A percentile compares a stretch with the other conserved stretches of the same genome.
These are phyloP conservation scores for Cetraspora pellucida DNA, from an alignment of 192 early-diverging fungal species.

Conservation along the genomic window DNA sequence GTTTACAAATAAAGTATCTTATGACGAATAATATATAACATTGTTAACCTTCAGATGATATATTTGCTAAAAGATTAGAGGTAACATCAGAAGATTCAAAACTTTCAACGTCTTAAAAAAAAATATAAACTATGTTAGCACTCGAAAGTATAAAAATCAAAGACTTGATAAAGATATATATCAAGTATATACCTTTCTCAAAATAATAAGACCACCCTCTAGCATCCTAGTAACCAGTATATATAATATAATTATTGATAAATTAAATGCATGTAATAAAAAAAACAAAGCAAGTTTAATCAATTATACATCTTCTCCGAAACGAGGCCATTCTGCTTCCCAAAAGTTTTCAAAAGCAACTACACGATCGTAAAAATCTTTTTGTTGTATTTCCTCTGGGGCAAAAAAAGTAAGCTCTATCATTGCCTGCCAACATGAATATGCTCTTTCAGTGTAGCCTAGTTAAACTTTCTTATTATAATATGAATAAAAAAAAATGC, in stretches of 20 bases:
- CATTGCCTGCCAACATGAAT: conserved; percentile 51
- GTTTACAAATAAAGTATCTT: background rate
- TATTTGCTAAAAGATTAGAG: too few relatives aligned
- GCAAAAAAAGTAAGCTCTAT: conserved; percentile 54
- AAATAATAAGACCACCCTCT: conserved; percentile 53
- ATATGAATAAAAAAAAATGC: background rate
- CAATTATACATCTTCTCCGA: conserved; percentile 51
- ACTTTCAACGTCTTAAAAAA: too few relatives aligned
- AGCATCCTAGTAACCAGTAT: conserved; percentile 37
- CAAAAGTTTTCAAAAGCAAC: conserved; percentile 51
- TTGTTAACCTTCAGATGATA: too few relatives aligned
- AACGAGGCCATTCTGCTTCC: conserved; percentile 56
- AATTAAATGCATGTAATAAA: background rate
- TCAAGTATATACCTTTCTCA: conserved; percentile 23
- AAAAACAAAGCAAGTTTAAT: background rate
- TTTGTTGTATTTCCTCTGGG: conserved; percentile 36
- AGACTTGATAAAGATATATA: too few relatives aligned
- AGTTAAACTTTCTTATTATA: background rate
- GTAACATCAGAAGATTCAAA: too few relatives aligned
- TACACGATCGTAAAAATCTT: conserved; percentile 44
- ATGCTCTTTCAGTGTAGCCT: conserved; percentile 58
- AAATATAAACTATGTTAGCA: background rate
- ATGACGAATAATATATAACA: too few relatives aligned
- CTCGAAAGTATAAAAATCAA: background rate
- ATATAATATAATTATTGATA: background rate